phyloP scores from a whole-genome alignment of 78 protist genomes.

The Acrasis kona region DNA sequence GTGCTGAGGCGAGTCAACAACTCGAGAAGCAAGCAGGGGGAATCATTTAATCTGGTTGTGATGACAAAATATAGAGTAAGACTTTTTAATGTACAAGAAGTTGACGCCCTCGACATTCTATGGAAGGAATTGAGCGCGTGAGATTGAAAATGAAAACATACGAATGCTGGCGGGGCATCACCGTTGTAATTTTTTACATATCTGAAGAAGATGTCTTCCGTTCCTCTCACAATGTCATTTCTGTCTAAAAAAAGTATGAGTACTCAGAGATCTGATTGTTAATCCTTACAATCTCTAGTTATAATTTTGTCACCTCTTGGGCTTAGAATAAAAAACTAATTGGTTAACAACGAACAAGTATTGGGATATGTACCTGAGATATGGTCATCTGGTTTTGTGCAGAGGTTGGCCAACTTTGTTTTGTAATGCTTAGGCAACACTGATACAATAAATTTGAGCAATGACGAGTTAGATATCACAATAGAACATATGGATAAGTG shows the following conservation, averaged over 20 bases:
- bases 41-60: conserved; percentile 46
- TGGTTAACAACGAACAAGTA: too few relatives aligned
- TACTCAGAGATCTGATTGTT: too few relatives aligned
- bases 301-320: conserved; percentile 75
- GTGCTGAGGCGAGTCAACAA: conserved; percentile 40
- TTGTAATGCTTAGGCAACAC: too few relatives aligned
- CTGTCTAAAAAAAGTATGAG: conserved; percentile 30
- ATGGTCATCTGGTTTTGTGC: too few relatives aligned
- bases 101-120: conserved; percentile 54
- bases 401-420: too few relatives aligned
- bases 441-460: too few relatives aligned
- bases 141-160: too few relatives aligned
- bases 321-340: too few relatives aligned
- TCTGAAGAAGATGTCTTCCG: conserved; percentile 62
- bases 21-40: conserved; percentile 63
- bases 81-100: conserved; percentile 39
- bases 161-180: conserved; percentile 40
- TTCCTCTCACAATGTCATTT: conserved; percentile 21
- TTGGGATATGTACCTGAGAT: too few relatives aligned
- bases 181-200: conserved; percentile 17
- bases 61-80: conserved; percentile 62
- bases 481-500: too few relatives aligned
- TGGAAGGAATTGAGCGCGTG: neutral
- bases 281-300: conserved; percentile 48
- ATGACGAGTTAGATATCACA: too few relatives aligned